Evolutionary conservation across 1,139 yeast species (phyloP).

Genomic region (Lodderomyces metapsilosis): DNA sequence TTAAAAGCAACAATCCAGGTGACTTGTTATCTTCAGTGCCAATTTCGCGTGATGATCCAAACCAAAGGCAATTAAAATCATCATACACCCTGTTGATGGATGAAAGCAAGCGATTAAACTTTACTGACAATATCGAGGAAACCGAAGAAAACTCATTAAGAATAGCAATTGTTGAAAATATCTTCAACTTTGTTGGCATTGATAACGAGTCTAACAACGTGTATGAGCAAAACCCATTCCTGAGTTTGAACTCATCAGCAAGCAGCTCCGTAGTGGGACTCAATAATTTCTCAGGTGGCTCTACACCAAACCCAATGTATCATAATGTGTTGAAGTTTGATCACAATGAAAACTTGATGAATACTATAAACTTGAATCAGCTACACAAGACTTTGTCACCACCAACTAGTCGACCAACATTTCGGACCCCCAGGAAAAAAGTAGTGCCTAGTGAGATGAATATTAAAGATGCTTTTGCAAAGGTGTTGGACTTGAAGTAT

Average conservation of each 20-base stretch:
- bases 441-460: slow-evolving; percentile 13
- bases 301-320: slow-evolving; percentile 7
- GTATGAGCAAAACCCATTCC: slow-evolving; percentile 6
- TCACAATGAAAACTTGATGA: slow-evolving; percentile 10
- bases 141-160: slow-evolving; percentile 73
- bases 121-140: slow-evolving; percentile 64
- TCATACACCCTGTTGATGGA: slow-evolving; percentile 8
- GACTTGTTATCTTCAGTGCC: slow-evolving; percentile 84
- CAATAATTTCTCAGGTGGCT: slow-evolving; percentile 4
- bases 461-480: slow-evolving; percentile 64
- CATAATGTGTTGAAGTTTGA: slow-evolving; percentile 7
- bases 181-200: slow-evolving; percentile 73
- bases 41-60: slow-evolving; percentile 43
- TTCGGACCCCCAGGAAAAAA: slow-evolving; percentile 4
- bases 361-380: slow-evolving; percentile 11
- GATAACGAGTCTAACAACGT: slow-evolving; percentile 29
- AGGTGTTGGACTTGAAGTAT: slow-evolving; percentile 55
- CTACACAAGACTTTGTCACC: slow-evolving; percentile 2
- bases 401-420: slow-evolving; percentile 1
- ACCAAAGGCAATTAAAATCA: slow-evolving; percentile 18
- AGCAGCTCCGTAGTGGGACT: slow-evolving; percentile 11
- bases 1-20: slow-evolving; percentile 69
- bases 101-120: slow-evolving; percentile 16
- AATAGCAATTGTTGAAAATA: slow-evolving; percentile 70
- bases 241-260: slow-evolving; percentile 11